A percentile compares a stretch with the other conserved stretches of the same genome.
Conservation (phyloP, 768 basidiomycete species). For the Termitomyces sp. region DNA sequence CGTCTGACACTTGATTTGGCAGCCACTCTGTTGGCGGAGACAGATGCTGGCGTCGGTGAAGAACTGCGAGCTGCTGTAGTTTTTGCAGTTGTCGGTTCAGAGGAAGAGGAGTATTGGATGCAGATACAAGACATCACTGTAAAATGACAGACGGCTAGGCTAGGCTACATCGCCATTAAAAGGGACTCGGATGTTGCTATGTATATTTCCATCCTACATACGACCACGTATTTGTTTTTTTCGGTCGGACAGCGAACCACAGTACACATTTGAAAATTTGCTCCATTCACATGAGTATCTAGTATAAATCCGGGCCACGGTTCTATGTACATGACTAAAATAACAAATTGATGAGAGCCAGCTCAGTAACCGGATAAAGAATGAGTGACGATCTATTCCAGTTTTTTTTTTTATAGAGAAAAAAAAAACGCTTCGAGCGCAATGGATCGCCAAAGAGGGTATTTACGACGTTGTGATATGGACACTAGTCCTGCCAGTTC, state of each 20-base stretch:
- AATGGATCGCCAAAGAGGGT: constrained; percentile 16
- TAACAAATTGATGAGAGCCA: constrained; percentile 28
- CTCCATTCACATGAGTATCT: too few species aligned
- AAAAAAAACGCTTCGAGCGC: constrained; percentile 25
- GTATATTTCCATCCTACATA: too few species aligned
- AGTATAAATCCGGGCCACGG: too few species aligned
- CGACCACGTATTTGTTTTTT: too few species aligned
- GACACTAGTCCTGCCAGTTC: constrained; percentile 31
- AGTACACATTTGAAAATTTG: too few species aligned
- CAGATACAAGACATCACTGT: constrained; percentile 17
- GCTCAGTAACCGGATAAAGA: constrained; percentile 20
- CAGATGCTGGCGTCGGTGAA: constrained; percentile 5
- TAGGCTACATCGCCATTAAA: too few species aligned
- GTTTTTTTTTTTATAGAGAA: constrained; percentile 13
- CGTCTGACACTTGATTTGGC: constrained; percentile 66
- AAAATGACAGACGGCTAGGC: background rate
- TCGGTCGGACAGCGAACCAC: too few species aligned
- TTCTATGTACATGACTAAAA: constrained; percentile 31
- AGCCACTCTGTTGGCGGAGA: constrained; percentile 24
- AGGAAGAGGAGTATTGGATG: constrained; percentile 37
- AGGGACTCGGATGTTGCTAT: too few species aligned
- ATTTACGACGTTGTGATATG: background rate
- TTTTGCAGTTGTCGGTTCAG: constrained; percentile 32
- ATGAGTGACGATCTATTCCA: constrained; percentile 7
- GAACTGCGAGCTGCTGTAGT: constrained; percentile 26